These are phyloP conservation scores for Herpetomonas muscarum DNA, from an alignment of 208 protist species.

Conservation along the genomic window DNA sequence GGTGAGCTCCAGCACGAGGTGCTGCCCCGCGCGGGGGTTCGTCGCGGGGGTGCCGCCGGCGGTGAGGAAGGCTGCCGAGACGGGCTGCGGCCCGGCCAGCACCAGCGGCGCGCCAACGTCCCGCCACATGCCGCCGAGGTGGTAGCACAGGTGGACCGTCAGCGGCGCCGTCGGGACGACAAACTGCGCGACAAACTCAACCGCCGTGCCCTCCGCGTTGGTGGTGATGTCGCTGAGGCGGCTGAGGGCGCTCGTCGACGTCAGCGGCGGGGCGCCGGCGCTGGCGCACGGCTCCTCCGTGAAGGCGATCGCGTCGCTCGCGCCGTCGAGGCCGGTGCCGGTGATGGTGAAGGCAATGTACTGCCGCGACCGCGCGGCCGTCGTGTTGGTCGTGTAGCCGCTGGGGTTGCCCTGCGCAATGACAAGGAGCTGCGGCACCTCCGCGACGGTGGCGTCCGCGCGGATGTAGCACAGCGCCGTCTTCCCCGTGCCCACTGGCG, in stretches of 20 bases:
- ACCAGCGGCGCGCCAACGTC: slow-evolving; percentile 48
- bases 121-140: slow-evolving; percentile 43
- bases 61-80: slow-evolving; percentile 25
- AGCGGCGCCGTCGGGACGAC: slow-evolving; percentile 8
- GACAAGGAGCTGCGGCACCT: slow-evolving; percentile 74
- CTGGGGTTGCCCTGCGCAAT: slow-evolving; percentile 57
- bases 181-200: slow-evolving; percentile 75
- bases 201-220: slow-evolving; percentile 24
- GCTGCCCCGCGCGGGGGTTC: slow-evolving; percentile 65
- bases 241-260: slow-evolving; percentile 31
- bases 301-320: slow-evolving; percentile 59
- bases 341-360: slow-evolving; percentile 69
- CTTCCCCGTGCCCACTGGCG: slow-evolving; percentile 20
- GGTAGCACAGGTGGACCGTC: slow-evolving; percentile 68
- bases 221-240: slow-evolving; percentile 28
- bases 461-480: slow-evolving; percentile 78
- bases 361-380: slow-evolving; percentile 42
- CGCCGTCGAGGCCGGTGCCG: slow-evolving; percentile 39
- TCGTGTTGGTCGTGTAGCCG: slow-evolving; percentile 59
- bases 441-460: slow-evolving; percentile 61
- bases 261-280: slow-evolving; percentile 16
- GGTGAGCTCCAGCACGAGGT: slow-evolving; percentile 52
- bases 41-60: slow-evolving; percentile 12
- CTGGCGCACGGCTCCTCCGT: slow-evolving; percentile 48
- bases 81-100: slow-evolving; percentile 42